Percentiles rank a stretch among this genome's conserved stretches.
phyloP scores from a whole-genome alignment of 768 basidiomycete species.

The Guyanaporus albipodus region DNA sequence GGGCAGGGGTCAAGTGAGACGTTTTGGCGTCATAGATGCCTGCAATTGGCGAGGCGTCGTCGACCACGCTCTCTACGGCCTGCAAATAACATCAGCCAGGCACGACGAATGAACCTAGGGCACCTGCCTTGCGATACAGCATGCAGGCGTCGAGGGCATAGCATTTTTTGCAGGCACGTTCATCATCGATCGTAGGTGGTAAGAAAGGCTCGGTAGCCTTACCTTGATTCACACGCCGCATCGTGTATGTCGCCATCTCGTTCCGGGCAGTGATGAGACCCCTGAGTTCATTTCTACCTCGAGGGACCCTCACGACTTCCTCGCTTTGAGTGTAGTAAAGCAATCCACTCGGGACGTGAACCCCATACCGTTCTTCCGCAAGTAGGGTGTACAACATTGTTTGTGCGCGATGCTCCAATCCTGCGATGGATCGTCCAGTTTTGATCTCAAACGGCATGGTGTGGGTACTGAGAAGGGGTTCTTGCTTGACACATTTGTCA shows the following conservation, averaged over 20 bases:
- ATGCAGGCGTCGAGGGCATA: constrained; percentile 85
- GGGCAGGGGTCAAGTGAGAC: constrained; percentile 64
- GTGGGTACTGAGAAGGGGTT: constrained; percentile 23
- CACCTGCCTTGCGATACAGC: constrained; percentile 80
- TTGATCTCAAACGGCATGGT: constrained; percentile 90
- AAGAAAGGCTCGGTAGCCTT: constrained; percentile 55
- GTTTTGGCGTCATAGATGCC: constrained; percentile 77
- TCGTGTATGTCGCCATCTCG: constrained; percentile 76
- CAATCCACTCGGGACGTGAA: constrained; percentile 74
- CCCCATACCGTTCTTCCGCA: constrained; percentile 86
- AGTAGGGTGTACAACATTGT: constrained; percentile 96
- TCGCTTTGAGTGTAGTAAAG: constrained; percentile 94
- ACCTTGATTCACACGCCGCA: constrained; percentile 39
- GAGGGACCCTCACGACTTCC: constrained; percentile 79
- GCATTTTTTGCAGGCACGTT: constrained; percentile 73
- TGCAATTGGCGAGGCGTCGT: constrained; percentile 50
- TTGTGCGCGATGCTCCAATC: constrained; percentile 94
- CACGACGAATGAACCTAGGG: not conserved
- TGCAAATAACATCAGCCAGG: constrained; percentile 26
- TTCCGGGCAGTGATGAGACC: constrained; percentile 82
- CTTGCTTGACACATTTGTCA: constrained; percentile 14
- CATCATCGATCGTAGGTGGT: constrained; percentile 84
- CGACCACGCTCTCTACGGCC: constrained; percentile 66
- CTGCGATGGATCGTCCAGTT: constrained; percentile 74
- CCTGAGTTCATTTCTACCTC: constrained; percentile 76